Evolutionary conservation across 2,329 filamentous ascomycete genomes (phyloP).

Genomic region (Thielaviopsis euricoi): DNA sequence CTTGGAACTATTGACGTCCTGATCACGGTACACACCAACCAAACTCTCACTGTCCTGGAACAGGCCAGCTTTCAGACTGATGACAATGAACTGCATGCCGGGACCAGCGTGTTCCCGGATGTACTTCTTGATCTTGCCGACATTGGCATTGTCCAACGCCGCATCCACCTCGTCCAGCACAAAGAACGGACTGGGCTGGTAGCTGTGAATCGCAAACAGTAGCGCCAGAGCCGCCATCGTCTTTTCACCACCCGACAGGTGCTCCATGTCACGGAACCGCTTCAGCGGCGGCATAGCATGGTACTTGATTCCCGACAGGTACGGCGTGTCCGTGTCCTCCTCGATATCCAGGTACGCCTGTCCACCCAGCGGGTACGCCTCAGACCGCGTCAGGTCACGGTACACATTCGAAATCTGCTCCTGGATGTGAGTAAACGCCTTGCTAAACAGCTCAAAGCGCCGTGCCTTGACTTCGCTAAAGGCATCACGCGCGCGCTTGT

Average conservation of each 20-base stretch:
- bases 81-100: slow-evolving; percentile 98
- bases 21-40: slow-evolving; percentile 90
- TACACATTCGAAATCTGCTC: slow-evolving; percentile 91
- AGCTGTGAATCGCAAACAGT: slow-evolving; percentile 90
- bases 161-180: slow-evolving; percentile 97
- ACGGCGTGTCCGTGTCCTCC: slow-evolving; percentile 91
- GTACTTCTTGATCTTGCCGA: slow-evolving; percentile 90
- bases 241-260: slow-evolving; percentile 92
- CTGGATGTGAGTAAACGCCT: slow-evolving; percentile 85
- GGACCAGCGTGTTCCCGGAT: slow-evolving; percentile 86
- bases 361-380: slow-evolving; percentile 86
- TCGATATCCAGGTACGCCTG: slow-evolving; percentile 76
- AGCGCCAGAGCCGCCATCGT: slow-evolving; percentile 96
- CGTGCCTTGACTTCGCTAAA: slow-evolving; percentile 71
- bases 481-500: slow-evolving; percentile 59
- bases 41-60: slow-evolving; percentile 95
- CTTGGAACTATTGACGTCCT: slow-evolving; percentile 81
- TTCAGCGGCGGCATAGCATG: slow-evolving; percentile 98
- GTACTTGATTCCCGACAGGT: slow-evolving; percentile 91
- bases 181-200: slow-evolving; percentile 91
- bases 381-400: slow-evolving; percentile 80
- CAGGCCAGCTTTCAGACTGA: slow-evolving; percentile 83
- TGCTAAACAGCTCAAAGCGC: slow-evolving; percentile 84
- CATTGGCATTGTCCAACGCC: slow-evolving; percentile 94
- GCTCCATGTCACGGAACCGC: slow-evolving; percentile 98